Base-by-base conservation (phyloP, 176 grass and related monocot species). In the Raddia guianensis region DNA sequence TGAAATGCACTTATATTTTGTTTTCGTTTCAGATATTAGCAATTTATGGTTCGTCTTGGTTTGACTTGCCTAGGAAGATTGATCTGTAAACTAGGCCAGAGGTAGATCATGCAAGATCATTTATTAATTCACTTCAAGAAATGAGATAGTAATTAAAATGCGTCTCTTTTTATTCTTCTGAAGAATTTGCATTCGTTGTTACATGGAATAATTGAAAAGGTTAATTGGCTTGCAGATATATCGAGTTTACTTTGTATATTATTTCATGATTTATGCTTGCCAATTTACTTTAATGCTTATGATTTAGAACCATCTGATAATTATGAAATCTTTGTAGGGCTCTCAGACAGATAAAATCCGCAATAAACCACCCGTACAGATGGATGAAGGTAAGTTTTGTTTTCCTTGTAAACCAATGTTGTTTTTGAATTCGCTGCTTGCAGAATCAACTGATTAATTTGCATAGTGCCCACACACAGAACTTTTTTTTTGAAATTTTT, bases 291-390 rank as follows among this genome's bases (percentile, higher is more conserved):
- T 64, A 53, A 63, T 18, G 16, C 42, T 62, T 81, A 48, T 63
- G 12, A 61, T 3, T 9, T 63, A 56, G 9, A 32, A 60, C 15
- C 19, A 75, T 75, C 63, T 84, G 60, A 80, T n/a, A 64, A 64
- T 50, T 9, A 57, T 66, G 69, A 27, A 21, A 81, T 72, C 58
- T 81, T 75, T 85, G 49, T 66, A 89, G 87, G 72, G 45, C 43
- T 77, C 58, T 81, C 77, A 57, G 43, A 47, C 40, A 71, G 72
- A 63, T 21, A 77, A 81, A 66, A 50, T 14, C 15, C 8, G 10
- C 49, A 77, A 59, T 34, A 76, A 75, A 71, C 9, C 58, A 76
- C 53, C 57, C 11, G 51, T 59, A 60, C 49, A 76, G 32, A 77
- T 50, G 47, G 82, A 81, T 49, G 66, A 81, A 65, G 87, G 87